Percentiles rank a stretch among this genome's conserved stretches.
These are phyloP conservation scores for Daldinia vernicosa DNA, from an alignment of 495 filamentous ascomycete species.

Conservation along the genomic window DNA sequence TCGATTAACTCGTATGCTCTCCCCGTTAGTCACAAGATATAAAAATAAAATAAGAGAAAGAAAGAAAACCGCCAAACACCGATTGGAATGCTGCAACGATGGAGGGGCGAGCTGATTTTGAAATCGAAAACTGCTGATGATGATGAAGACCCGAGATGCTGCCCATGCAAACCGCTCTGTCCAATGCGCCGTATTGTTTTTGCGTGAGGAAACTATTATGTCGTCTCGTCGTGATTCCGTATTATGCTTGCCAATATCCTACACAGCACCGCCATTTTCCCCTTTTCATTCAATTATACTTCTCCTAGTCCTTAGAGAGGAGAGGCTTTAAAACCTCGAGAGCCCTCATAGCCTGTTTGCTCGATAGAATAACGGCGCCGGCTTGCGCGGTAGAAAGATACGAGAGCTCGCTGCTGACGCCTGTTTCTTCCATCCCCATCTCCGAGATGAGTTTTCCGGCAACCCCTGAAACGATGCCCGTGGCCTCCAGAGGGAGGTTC, in stretches of 20 bases:
- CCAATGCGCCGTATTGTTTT: constrained; percentile 24
- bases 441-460: constrained; percentile 77
- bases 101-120: background rate
- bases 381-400: constrained; percentile 90
- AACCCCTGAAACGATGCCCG: constrained; percentile 92
- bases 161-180: constrained; percentile 28
- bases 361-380: constrained; percentile 86
- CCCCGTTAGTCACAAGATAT: background rate
- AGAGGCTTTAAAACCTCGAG: constrained; percentile 70
- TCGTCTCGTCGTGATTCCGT: constrained; percentile 27
- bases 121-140: background rate
- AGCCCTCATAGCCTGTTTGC: constrained; percentile 74
- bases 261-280: constrained; percentile 10
- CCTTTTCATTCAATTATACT: background rate
- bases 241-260: constrained; percentile 21
- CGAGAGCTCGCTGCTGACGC: constrained; percentile 79
- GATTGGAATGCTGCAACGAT: background rate
- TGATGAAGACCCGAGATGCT: constrained; percentile 4
- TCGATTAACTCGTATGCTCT: background rate
- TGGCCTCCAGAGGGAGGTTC: constrained; percentile 84
- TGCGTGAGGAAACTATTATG: background rate
- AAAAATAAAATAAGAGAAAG: too few relatives aligned
- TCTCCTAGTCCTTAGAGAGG: constrained; percentile 45
- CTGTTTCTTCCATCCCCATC: constrained; percentile 55
- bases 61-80: background rate